phyloP scores from a whole-genome alignment of 2,329 filamentous ascomycete species.

The Aspergillus alliaceus region DNA sequence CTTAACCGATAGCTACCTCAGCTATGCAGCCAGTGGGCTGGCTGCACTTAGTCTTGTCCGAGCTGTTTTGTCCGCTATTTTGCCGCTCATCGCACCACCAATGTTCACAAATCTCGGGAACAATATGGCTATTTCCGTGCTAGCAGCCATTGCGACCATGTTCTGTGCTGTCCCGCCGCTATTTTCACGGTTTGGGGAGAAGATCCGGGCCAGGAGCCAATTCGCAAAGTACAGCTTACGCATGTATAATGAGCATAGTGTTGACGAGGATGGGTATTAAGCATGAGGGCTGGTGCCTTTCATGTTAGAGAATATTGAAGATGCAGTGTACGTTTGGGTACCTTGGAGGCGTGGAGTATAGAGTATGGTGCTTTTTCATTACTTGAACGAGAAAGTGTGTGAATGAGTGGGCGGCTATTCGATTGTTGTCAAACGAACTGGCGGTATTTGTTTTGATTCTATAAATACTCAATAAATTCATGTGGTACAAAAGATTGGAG shows the following conservation, averaged over 20 bases:
- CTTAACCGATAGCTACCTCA: constrained; percentile 45
- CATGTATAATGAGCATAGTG: constrained; percentile 26
- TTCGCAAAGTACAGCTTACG: constrained; percentile 35
- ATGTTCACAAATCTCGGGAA: constrained; percentile 40
- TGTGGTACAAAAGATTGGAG: neutral
- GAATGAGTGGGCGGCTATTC: neutral
- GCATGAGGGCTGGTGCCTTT: neutral
- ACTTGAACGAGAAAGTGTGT: too few species aligned
- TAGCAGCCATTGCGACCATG: constrained; percentile 42
- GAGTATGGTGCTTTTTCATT: too few species aligned
- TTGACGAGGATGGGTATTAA: constrained; percentile 27
- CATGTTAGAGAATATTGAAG: too few species aligned
- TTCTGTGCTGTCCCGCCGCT: constrained; percentile 37
- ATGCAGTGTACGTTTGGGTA: too few species aligned
- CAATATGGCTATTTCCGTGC: constrained; percentile 37
- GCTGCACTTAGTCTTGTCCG: constrained; percentile 42
- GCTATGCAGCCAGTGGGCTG: constrained; percentile 45
- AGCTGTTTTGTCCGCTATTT: constrained; percentile 35
- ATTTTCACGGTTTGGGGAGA: constrained; percentile 34
- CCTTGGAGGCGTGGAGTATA: too few species aligned
- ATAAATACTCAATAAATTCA: neutral
- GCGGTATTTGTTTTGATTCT: too few species aligned
- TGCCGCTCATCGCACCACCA: constrained; percentile 41
- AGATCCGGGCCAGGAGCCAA: constrained; percentile 32
- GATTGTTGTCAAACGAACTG: neutral